A percentile compares a stretch with the other conserved stretches of the same genome.
phyloP scores from a whole-genome alignment of 495 filamentous ascomycete species.

The Geoglossum glabrum region DNA sequence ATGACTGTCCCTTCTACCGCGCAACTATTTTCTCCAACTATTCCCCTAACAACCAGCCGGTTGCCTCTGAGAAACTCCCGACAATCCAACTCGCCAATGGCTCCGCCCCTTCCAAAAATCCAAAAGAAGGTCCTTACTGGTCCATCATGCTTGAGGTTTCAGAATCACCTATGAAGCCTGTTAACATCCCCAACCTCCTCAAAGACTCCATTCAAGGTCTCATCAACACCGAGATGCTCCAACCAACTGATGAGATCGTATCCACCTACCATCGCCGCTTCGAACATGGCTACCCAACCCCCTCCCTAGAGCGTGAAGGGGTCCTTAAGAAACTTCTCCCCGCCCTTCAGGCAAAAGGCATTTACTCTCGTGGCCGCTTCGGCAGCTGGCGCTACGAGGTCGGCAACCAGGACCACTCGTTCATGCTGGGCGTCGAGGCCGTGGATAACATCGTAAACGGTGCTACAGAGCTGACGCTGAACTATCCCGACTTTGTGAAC shows the following conservation, averaged over 20 bases:
- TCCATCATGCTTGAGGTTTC: constrained; percentile 99
- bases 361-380: constrained; percentile 91
- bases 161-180: constrained; percentile 86
- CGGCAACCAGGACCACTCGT: constrained; percentile 93
- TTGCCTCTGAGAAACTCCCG: constrained; percentile 59
- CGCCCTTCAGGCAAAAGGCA: constrained; percentile 73
- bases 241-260: constrained; percentile 80
- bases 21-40: constrained; percentile 99
- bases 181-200: constrained; percentile 64
- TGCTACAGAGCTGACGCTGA: constrained; percentile 84
- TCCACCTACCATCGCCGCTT: constrained; percentile 97
- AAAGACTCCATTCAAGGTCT: constrained; percentile 86
- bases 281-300: constrained; percentile 97
- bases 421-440: constrained; percentile 97
- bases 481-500: constrained; percentile 99
- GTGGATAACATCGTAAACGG: constrained; percentile 91
- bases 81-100: constrained; percentile 74
- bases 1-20: constrained; percentile 98
- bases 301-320: constrained; percentile 83
- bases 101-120: constrained; percentile 44
- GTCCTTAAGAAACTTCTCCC: constrained; percentile 84
- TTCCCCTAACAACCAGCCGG: constrained; percentile 93
- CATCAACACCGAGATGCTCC: constrained; percentile 91
- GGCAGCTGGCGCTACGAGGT: constrained; percentile 97
- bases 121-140: constrained; percentile 90